Conservation (phyloP, 768 basidiomycete genomes). For the Rhizopogon rudus region DNA sequence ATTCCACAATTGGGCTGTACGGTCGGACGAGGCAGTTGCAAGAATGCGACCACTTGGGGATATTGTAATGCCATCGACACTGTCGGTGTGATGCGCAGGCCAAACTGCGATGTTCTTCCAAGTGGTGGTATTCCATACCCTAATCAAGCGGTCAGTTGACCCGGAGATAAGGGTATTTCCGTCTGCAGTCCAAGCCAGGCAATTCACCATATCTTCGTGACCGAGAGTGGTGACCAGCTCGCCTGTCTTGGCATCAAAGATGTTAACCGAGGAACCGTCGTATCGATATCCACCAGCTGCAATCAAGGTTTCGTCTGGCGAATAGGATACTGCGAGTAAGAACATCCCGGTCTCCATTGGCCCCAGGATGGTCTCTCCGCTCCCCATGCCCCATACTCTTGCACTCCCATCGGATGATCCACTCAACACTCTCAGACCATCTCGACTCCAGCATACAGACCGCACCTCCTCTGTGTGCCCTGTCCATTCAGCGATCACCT, state of each 20-base stretch:
- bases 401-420: too few species aligned
- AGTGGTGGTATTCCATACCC: too few species aligned
- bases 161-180: background rate
- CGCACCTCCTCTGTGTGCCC: too few species aligned
- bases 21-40: conserved; percentile 8
- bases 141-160: background rate
- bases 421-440: too few species aligned
- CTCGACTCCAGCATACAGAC: too few species aligned
- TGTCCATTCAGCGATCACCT: too few species aligned
- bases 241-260: background rate
- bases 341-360: too few species aligned
- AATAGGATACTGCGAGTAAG: background rate
- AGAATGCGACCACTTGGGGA: conserved; percentile 12
- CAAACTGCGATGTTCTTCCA: background rate
- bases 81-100: conserved; percentile 3
- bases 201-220: background rate
- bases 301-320: background rate
- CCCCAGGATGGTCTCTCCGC: too few species aligned
- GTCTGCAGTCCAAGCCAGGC: background rate
- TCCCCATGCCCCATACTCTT: too few species aligned
- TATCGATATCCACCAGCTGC: background rate
- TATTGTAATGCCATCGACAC: conserved; percentile 15
- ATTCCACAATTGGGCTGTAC: conserved; percentile 5
- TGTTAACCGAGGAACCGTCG: background rate
- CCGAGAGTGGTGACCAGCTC: background rate